A percentile compares a stretch with the other conserved stretches of the same genome.
Conservation (phyloP, 306 rosid genomes). For the Amphicarpaea edgeworthii region DNA sequence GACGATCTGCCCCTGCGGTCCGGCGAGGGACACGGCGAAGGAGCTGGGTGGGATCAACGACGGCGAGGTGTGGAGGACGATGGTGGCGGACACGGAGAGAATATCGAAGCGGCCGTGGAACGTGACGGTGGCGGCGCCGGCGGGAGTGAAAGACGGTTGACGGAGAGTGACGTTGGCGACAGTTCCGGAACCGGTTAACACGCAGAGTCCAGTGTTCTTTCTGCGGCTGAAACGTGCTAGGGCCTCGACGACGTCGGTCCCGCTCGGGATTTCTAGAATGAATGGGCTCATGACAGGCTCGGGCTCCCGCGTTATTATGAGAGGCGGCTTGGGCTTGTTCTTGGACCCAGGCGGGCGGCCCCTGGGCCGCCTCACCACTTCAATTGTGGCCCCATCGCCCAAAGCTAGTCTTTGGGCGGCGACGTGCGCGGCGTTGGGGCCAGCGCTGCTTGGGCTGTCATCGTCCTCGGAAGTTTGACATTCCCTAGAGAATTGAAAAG, state of each 20-base stretch:
- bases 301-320: slow-evolving; percentile 54
- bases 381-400: slow-evolving; percentile 65
- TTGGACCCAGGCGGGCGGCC: slow-evolving; percentile 97
- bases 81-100: slow-evolving; percentile 75
- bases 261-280: slow-evolving; percentile 69
- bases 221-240: slow-evolving; percentile 68
- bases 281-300: slow-evolving; percentile 78
- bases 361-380: slow-evolving; percentile 62
- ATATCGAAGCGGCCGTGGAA: slow-evolving; percentile 75
- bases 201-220: slow-evolving; percentile 64
- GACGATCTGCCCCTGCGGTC: slow-evolving; percentile 80
- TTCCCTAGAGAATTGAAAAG: slow-evolving; percentile 60
- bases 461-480: slow-evolving; percentile 68
- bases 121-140: slow-evolving; percentile 57
- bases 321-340: slow-evolving; percentile 72
- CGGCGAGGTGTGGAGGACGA: slow-evolving; percentile 50
- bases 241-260: slow-evolving; percentile 73
- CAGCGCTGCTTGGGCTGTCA: slow-evolving; percentile 60
- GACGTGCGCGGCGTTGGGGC: slow-evolving; percentile 37
- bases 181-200: slow-evolving; percentile 73
- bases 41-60: neutral
- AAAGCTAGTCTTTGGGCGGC: slow-evolving; percentile 27
- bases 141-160: slow-evolving; percentile 61
- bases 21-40: slow-evolving; percentile 74
- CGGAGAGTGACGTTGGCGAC: slow-evolving; percentile 64